These are phyloP conservation scores for Lupinus albus DNA, from an alignment of 306 rosid species.

Conservation along the genomic window DNA sequence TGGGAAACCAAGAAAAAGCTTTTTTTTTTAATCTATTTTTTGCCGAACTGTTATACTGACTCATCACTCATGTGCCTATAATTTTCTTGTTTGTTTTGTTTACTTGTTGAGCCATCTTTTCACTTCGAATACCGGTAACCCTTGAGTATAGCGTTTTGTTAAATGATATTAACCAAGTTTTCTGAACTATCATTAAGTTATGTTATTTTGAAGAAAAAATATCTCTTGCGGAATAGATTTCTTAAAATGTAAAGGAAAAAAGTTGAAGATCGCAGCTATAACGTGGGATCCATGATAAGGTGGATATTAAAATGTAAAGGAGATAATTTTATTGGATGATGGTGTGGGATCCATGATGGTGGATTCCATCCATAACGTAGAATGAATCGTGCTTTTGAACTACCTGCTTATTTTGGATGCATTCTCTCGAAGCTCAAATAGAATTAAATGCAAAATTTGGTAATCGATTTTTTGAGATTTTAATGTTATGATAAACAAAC, in stretches of 20 bases:
- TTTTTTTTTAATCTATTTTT: conserved; percentile 8
- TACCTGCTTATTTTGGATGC: background rate
- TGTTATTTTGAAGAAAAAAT: too few species aligned
- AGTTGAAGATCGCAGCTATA: background rate
- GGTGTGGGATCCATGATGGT: background rate
- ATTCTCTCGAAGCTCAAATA: background rate
- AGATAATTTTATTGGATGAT: background rate
- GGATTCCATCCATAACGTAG: background rate
- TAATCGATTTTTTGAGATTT: too few species aligned
- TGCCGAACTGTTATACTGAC: conserved; percentile 27
- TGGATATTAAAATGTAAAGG: background rate
- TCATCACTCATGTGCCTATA: conserved; percentile 5
- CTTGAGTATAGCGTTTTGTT: background rate
- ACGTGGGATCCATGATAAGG: too few species aligned
- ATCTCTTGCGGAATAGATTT: too few species aligned
- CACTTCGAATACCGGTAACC: background rate
- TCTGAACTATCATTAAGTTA: background rate
- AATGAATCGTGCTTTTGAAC: background rate
- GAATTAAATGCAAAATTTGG: too few species aligned
- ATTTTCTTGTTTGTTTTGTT: background rate
- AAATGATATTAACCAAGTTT: background rate
- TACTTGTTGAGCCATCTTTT: background rate
- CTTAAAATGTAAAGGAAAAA: background rate
- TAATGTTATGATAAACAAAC: too few species aligned
- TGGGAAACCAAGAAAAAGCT: conserved; percentile 49